Evolutionary conservation across 495 filamentous ascomycete genomes (phyloP).

Genomic region (Lasiosphaeris hirsuta): DNA sequence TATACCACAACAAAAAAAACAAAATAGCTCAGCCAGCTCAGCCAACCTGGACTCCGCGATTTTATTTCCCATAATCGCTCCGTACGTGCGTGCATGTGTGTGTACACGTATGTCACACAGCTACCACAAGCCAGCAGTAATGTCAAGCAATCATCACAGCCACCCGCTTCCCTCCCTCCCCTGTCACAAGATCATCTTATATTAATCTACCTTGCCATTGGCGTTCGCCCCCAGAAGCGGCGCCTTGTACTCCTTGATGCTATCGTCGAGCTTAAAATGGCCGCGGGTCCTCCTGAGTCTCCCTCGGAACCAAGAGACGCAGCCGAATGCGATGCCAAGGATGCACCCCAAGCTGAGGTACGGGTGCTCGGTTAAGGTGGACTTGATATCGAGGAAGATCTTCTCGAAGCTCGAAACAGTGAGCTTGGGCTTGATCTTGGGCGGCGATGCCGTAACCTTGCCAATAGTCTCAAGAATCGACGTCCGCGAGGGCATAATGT

Average conservation of each 20-base stretch:
- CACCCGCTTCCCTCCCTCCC: not conserved
- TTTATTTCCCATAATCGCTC: not conserved
- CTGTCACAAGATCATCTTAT: not conserved
- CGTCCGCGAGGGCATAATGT: constrained; percentile 84
- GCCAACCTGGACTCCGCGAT: constrained; percentile 6
- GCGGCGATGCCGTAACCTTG: constrained; percentile 66
- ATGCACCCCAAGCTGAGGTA: constrained; percentile 63
- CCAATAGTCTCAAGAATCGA: constrained; percentile 92
- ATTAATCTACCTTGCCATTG: constrained; percentile 78
- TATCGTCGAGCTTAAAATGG: constrained; percentile 75
- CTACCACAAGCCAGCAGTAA: too few species aligned
- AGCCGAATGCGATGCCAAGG: constrained; percentile 50
- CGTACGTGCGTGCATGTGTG: not conserved
- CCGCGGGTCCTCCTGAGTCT: constrained; percentile 55
- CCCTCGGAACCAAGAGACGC: constrained; percentile 55
- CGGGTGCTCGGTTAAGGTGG: constrained; percentile 66
- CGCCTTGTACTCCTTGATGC: constrained; percentile 43
- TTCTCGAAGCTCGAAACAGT: constrained; percentile 74
- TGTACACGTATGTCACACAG: constrained; percentile 1
- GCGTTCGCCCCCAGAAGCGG: constrained; percentile 57
- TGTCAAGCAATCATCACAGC: too few species aligned
- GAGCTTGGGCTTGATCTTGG: constrained; percentile 83
- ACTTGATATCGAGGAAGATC: constrained; percentile 71
- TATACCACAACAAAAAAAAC: constrained; percentile 2
- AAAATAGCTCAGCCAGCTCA: not conserved